Evolutionary conservation across 441 rosid species (phyloP).

Genomic region (Monsonia emarginata): DNA sequence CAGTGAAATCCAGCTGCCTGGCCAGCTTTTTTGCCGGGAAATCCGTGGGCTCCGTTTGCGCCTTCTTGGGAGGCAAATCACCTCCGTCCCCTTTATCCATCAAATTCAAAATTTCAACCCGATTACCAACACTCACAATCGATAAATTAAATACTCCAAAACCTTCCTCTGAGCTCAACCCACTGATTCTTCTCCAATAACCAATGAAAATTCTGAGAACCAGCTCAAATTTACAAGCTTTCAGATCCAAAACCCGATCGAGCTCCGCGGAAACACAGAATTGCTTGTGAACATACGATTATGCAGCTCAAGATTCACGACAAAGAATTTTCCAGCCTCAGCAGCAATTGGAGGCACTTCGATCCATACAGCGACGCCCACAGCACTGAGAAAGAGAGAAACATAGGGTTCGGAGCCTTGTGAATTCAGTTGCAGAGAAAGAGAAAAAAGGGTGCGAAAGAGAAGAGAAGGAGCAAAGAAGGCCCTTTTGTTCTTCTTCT

Average conservation of each 20-base stretch:
- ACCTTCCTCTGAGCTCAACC: slow-evolving; percentile 11
- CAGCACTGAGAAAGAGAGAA: neutral
- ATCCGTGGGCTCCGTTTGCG: slow-evolving; percentile 30
- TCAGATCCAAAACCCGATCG: slow-evolving; percentile 37
- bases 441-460: slow-evolving; percentile 15
- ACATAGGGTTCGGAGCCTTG: neutral
- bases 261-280: slow-evolving; percentile 15
- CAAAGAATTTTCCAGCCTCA: neutral
- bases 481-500: slow-evolving; percentile 22
- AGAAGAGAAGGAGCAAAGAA: neutral
- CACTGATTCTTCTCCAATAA: slow-evolving; percentile 10
- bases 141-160: neutral
- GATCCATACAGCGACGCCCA: slow-evolving; percentile 20
- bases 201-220: slow-evolving; percentile 11
- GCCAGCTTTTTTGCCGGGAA: slow-evolving; percentile 42
- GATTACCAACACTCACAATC: neutral
- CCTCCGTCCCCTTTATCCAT: slow-evolving; percentile 44
- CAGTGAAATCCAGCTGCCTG: slow-evolving; percentile 69
- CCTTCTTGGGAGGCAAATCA: slow-evolving; percentile 53
- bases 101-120: slow-evolving; percentile 14
- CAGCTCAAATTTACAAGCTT: slow-evolving; percentile 25
- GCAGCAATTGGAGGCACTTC: slow-evolving; percentile 1
- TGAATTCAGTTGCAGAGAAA: neutral
- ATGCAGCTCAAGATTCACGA: slow-evolving; percentile 28
- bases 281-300: slow-evolving; percentile 22